phyloP scores from a whole-genome alignment of 176 grass and related monocot species.

The Bolboschoenus planiculmis region DNA sequence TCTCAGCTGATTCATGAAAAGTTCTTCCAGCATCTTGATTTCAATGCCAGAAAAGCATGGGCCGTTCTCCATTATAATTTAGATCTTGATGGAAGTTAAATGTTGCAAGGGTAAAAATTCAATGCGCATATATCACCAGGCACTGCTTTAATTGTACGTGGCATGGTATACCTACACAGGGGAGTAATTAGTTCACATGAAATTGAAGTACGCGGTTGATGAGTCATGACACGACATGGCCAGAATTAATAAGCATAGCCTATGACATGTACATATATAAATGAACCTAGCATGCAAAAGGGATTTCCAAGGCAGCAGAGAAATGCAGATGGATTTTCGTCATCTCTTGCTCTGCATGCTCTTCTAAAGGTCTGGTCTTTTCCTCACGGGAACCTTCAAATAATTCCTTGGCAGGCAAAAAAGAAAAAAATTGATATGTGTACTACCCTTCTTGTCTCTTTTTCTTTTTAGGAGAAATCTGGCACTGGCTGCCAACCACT shows the following conservation, averaged over 20 bases:
- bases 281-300: neutral
- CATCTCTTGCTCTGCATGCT: neutral
- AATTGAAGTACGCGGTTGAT: neutral
- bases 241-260: neutral
- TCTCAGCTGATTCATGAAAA: neutral
- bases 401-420: neutral
- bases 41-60: neutral
- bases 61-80: neutral
- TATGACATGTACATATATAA: neutral
- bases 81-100: no score
- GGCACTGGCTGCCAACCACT: neutral
- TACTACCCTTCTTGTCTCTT: neutral
- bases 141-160: neutral
- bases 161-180: neutral
- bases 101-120: neutral
- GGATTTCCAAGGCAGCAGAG: neutral
- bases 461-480: neutral
- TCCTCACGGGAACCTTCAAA: slow-evolving; percentile 10
- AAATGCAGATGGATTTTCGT: slow-evolving; percentile 1
- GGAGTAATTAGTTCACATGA: neutral
- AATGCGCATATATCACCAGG: neutral
- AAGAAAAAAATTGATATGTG: neutral
- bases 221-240: neutral
- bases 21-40: neutral
- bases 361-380: neutral